Conservation (phyloP, 106 monocot genomes). For the Chionographis japonica region DNA sequence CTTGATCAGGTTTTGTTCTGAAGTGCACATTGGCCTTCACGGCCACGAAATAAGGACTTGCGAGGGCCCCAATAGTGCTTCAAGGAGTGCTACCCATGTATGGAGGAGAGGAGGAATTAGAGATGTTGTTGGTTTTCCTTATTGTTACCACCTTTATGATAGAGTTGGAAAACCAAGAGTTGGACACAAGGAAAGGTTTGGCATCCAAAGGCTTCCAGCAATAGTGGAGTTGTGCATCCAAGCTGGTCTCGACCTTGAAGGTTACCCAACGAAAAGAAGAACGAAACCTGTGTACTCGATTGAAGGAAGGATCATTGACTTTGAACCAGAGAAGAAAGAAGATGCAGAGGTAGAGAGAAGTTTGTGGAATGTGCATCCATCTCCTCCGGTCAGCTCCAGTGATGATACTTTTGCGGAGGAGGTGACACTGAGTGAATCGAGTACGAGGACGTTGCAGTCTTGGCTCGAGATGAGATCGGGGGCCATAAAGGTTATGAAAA, state of each 20-base stretch:
- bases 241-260: conserved; percentile 62
- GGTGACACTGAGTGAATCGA: conserved; percentile 17
- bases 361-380: neutral
- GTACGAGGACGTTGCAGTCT: conserved; percentile 30
- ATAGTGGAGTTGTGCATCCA: conserved; percentile 78
- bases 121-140: conserved; percentile 51
- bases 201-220: conserved; percentile 50
- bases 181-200: conserved; percentile 58
- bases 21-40: conserved; percentile 49
- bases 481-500: conserved; percentile 56
- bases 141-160: conserved; percentile 75
- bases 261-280: conserved; percentile 58
- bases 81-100: conserved; percentile 54
- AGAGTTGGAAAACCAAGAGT: conserved; percentile 64
- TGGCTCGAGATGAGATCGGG: conserved; percentile 60
- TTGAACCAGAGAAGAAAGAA: conserved; percentile 37
- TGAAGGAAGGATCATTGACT: conserved; percentile 76
- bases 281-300: conserved; percentile 67
- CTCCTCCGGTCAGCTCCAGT: neutral
- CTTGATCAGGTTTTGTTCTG: conserved; percentile 49
- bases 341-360: neutral
- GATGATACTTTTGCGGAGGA: conserved; percentile 11
- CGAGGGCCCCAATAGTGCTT: conserved; percentile 48
- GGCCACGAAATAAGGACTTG: conserved; percentile 74
- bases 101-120: conserved; percentile 57